These are phyloP conservation scores for Phoma sp. DNA, from an alignment of 2,329 filamentous ascomycete genomes.

Conservation along the genomic window DNA sequence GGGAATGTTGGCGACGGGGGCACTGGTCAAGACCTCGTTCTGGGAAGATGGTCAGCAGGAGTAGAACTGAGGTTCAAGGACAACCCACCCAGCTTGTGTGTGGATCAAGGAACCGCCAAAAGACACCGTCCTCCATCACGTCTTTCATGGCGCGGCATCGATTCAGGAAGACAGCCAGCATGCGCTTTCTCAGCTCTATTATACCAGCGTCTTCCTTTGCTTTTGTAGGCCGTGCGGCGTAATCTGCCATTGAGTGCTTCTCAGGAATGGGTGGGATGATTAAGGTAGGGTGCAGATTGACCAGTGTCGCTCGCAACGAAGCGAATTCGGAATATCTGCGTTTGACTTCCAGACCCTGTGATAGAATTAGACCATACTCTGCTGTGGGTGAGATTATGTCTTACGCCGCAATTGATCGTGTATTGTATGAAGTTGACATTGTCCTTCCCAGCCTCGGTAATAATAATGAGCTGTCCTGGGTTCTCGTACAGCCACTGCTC, in stretches of 20 bases:
- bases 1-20: slow-evolving; percentile 87
- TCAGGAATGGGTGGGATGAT: slow-evolving; percentile 97
- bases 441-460: slow-evolving; percentile 93
- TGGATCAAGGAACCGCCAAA: slow-evolving; percentile 96
- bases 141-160: slow-evolving; percentile 91
- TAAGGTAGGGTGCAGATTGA: slow-evolving; percentile 89
- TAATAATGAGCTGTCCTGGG: slow-evolving; percentile 85
- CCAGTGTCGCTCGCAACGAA: slow-evolving; percentile 85
- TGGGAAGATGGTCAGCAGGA: slow-evolving; percentile 47
- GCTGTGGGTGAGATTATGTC: slow-evolving; percentile 29
- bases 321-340: slow-evolving; percentile 96
- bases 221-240: slow-evolving; percentile 95
- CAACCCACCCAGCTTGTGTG: slow-evolving; percentile 92
- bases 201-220: slow-evolving; percentile 97
- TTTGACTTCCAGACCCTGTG: slow-evolving; percentile 89
- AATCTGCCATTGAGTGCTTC: slow-evolving; percentile 98
- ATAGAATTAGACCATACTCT: slow-evolving; percentile 19
- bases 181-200: slow-evolving; percentile 94
- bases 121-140: slow-evolving; percentile 89
- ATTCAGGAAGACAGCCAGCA: slow-evolving; percentile 95
- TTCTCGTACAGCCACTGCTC: slow-evolving; percentile 98
- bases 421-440: slow-evolving; percentile 96
- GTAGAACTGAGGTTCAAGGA: background rate
- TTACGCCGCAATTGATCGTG: slow-evolving; percentile 91
- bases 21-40: slow-evolving; percentile 94